A percentile compares a stretch with the other conserved stretches of the same genome.
These are phyloP conservation scores for Penicillium subrubescens DNA, from an alignment of 495 filamentous ascomycete genomes.

Conservation along the genomic window DNA sequence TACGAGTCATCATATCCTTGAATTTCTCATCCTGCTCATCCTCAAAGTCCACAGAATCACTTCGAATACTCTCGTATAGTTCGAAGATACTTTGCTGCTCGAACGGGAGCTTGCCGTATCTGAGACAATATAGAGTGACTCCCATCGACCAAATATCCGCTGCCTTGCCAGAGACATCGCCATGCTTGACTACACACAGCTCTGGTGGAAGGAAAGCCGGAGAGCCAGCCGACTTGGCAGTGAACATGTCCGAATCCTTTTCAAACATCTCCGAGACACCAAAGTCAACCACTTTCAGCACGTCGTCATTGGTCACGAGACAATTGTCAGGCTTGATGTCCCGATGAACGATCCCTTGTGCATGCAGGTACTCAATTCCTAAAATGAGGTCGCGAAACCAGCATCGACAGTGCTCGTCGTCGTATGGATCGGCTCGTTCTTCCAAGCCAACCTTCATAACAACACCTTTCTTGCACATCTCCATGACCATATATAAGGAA, in stretches of 20 bases:
- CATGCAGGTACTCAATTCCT: slow-evolving; percentile 94
- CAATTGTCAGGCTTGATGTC: slow-evolving; percentile 99
- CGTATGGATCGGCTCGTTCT: slow-evolving; percentile 79
- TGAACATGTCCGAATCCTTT: slow-evolving; percentile 85
- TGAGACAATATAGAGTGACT: slow-evolving; percentile 88
- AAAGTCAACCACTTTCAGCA: slow-evolving; percentile 97
- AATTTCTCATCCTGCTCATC: slow-evolving; percentile 58
- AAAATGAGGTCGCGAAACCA: slow-evolving; percentile 97
- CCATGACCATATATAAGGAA: slow-evolving; percentile 96
- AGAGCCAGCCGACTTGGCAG: slow-evolving; percentile 90
- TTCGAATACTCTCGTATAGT: slow-evolving; percentile 84
- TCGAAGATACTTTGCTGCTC: slow-evolving; percentile 76
- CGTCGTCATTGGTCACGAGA: slow-evolving; percentile 83
- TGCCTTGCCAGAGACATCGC: slow-evolving; percentile 83
- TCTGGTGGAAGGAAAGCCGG: slow-evolving; percentile 95
- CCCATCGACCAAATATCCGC: slow-evolving; percentile 99
- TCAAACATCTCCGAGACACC: slow-evolving; percentile 98
- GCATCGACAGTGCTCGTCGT: slow-evolving; percentile 77
- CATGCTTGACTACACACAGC: slow-evolving; percentile 85
- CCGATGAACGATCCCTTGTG: slow-evolving; percentile 92
- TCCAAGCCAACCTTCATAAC: slow-evolving; percentile 95
- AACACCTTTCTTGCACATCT: slow-evolving; percentile 98
- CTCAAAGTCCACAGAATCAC: slow-evolving; percentile 53
- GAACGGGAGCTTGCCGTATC: slow-evolving; percentile 87
- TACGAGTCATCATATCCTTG: slow-evolving; percentile 63